Evolutionary conservation across 129 eudicot species (phyloP).

Genomic region (Chrysanthemum makinoi): DNA sequence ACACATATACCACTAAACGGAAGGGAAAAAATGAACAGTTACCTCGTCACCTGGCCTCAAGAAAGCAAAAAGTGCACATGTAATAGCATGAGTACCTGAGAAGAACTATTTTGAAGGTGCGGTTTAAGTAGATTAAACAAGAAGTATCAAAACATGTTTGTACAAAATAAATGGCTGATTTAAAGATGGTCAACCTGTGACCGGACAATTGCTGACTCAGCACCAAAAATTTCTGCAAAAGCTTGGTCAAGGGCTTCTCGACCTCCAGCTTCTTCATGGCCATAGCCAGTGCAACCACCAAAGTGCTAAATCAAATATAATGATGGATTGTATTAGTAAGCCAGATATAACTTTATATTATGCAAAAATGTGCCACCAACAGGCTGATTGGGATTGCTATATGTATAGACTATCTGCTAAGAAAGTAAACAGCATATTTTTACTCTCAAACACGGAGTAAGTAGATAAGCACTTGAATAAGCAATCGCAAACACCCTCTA

Average conservation of each 20-base stretch:
- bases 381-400: too few species aligned
- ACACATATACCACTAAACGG: background rate
- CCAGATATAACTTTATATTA: background rate
- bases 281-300: slow-evolving; percentile 97
- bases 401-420: too few species aligned
- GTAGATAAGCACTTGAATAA: too few species aligned
- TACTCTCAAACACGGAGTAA: too few species aligned
- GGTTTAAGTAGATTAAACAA: slow-evolving; percentile 5
- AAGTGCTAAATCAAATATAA: slow-evolving; percentile 56
- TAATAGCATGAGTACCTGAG: slow-evolving; percentile 98
- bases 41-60: slow-evolving; percentile 99
- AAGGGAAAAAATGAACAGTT: background rate
- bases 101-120: slow-evolving; percentile 52
- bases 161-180: slow-evolving; percentile 10
- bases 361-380: background rate
- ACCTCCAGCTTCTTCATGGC: slow-evolving; percentile 99
- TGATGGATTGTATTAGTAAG: slow-evolving; percentile 1
- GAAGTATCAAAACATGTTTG: background rate
- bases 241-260: slow-evolving; percentile 93
- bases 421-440: too few species aligned
- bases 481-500: too few species aligned
- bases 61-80: slow-evolving; percentile 94
- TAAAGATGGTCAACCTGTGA: slow-evolving; percentile 59
- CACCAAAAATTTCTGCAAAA: slow-evolving; percentile 94
- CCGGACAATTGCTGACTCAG: slow-evolving; percentile 94